Conservation (phyloP, 257 asterid species). For the Jaltomata sinuosa region DNA sequence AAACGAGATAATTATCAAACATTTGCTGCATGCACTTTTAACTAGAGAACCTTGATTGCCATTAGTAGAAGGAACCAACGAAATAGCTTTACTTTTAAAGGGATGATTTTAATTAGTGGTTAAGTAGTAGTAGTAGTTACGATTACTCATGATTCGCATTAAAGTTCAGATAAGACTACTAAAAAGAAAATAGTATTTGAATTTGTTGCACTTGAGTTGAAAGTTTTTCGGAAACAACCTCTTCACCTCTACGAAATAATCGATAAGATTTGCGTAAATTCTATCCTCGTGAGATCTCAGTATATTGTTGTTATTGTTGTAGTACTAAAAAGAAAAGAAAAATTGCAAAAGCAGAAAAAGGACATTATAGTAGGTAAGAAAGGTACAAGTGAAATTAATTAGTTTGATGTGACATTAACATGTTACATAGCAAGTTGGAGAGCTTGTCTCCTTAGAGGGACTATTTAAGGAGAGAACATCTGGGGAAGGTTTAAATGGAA, state of each 20-base stretch:
- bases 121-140: neutral
- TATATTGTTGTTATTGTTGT: too few species aligned
- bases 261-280: too few species aligned
- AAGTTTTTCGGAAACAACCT: too few species aligned
- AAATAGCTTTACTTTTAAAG: neutral
- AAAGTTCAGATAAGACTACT: neutral
- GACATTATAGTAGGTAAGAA: neutral
- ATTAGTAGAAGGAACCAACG: neutral
- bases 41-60: neutral
- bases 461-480: neutral
- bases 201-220: too few species aligned
- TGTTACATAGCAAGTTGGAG: neutral
- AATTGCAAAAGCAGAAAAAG: neutral
- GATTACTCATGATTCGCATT: neutral
- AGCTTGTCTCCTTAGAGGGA: neutral
- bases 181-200: too few species aligned
- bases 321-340: too few species aligned
- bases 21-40: neutral
- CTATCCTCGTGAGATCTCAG: too few species aligned
- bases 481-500: neutral
- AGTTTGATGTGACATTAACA: neutral
- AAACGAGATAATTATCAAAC: neutral
- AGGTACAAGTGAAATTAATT: neutral
- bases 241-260: too few species aligned
- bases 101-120: too few species aligned